Evolutionary conservation across 2,329 filamentous ascomycete genomes (phyloP), one percentile per base, ranked within the genome.

Genomic region (Saccharata proteae): DNA sequence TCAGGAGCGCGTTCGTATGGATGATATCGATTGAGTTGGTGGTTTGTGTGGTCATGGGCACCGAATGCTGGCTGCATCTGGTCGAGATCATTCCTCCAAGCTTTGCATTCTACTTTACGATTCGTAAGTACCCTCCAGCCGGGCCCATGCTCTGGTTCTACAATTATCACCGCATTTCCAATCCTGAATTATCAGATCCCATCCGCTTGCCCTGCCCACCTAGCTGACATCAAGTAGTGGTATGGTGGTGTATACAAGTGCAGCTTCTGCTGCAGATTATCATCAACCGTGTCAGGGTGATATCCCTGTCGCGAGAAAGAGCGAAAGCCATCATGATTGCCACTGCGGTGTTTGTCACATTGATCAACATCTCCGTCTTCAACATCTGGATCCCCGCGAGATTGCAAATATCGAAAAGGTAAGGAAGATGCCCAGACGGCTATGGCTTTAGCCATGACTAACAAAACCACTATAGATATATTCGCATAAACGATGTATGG

Each of bases 21-120:
- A 58, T 67, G 57, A 57, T 67, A 32, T 67, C 63, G 64, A 30
- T 56, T 16, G 64, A 67, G 40, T 49, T 66, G 3, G 2, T 51
- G 1, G 57, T 59, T 3, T 64, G 57, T 8, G 45, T 61, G 8
- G 38, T 50, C 6, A 65, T 67, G 46, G 55, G 51, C 5, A 37
- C 62, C 15, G 51, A 65, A 26, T 49, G 50, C 37, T 58, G 40
- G 34, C 16, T 57, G 16, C 12, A 9, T 12, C 17, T 13, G 12
- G 13, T 16, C 13, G 11, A 21, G 11, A 20, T 19, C 21, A 14
- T 20, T 12, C 3, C 16, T 6, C 11, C 15, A 55, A 51, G 52
- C 30, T 54, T 55, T 30, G 41, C 37, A 1, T 55, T 54, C 23
- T 54, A 52, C 34, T 43, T 50, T 22, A 47, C 44, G 1, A 48